Base-by-base conservation (phyloP, 805 yeast genomes). In the Suhomyces emberorum region DNA sequence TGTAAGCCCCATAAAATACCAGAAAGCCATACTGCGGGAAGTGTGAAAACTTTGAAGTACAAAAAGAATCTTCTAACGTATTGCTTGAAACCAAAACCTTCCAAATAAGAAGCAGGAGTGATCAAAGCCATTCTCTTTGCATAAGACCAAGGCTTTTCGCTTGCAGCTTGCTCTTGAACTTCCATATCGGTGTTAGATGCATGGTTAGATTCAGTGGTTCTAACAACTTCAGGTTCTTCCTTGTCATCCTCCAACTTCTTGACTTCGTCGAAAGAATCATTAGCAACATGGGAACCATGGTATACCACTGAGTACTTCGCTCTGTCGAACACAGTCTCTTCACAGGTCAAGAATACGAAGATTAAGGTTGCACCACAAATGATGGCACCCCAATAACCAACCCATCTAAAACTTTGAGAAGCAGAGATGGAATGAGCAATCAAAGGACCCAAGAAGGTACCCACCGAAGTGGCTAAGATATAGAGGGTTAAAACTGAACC, bases 401-500 rank as follows among this genome's bases (percentile, higher is more conserved):
- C 75, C 79, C 79, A 75, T 42, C 68, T 53, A 70, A 79, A 79
- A 5, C 76, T 73, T 18, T 65, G 57, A 19, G 65, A 69, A 33
- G 70, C 67, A 20, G 69, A 66, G 38, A 79, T 73, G 45, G 74
- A 73, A 9, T 82, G 82, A 9, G 81, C 79, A 32, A 77, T 65
- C 47, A 78, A 61, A 4, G 83, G 83, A 3, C 82, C 83, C 38
- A 76, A 55, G 46, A 62, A 79, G 28, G 77, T 72, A 7, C 80
- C 76, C 9, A 69, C 66, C 24, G 77, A 65, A 12, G 81, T 62
- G 10, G 81, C 75, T 39, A 69, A 55, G 41, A 77, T 76, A 51
- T 79, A 79, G 16, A 76, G 64, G 1, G 77, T 72, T 46, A 72
- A 63, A 6, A 69, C 72, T 14, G 75, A 54, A 24, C 78, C 79